These are phyloP conservation scores for Penicillium sp. DNA, from an alignment of 2,329 filamentous ascomycete genomes.

Conservation along the genomic window DNA sequence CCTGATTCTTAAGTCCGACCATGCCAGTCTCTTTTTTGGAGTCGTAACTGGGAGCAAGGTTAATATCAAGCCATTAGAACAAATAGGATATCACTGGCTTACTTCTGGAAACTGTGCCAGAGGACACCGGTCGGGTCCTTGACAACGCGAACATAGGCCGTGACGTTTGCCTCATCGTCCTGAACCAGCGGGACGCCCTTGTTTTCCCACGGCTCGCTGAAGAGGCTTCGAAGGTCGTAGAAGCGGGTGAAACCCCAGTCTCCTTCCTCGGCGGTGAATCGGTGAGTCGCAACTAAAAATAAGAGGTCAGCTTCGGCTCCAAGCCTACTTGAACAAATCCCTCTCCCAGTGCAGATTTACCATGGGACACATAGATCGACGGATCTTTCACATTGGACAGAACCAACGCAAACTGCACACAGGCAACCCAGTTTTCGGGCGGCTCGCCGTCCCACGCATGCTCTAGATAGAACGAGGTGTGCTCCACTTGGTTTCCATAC, in stretches of 20 bases:
- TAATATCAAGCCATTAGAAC: conserved; percentile 34
- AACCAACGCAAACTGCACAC: conserved; percentile 92
- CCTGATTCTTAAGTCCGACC: conserved; percentile 95
- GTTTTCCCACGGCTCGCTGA: conserved; percentile 76
- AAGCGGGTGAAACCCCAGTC: conserved; percentile 99
- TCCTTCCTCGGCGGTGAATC: conserved; percentile 93
- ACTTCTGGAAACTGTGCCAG: conserved; percentile 54
- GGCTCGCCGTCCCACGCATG: conserved; percentile 81
- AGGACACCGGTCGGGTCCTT: conserved; percentile 55
- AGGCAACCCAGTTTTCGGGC: conserved; percentile 94
- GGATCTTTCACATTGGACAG: conserved; percentile 94
- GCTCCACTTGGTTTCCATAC: conserved; percentile 90
- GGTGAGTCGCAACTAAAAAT: conserved; percentile 77
- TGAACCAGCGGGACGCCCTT: conserved; percentile 60
- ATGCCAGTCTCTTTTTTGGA: conserved; percentile 99
- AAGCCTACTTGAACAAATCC: background rate
- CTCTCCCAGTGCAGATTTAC: conserved; percentile 47
- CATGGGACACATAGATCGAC: conserved; percentile 74
- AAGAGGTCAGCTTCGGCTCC: background rate
- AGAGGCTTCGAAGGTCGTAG: conserved; percentile 83
- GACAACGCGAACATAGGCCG: conserved; percentile 53
- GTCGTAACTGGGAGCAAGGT: conserved; percentile 71
- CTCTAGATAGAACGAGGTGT: conserved; percentile 93
- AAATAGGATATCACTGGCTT: conserved; percentile 14
- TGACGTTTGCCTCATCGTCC: conserved; percentile 52